phyloP scores from a whole-genome alignment of 768 basidiomycete species.

The Pisolithus sp. region DNA sequence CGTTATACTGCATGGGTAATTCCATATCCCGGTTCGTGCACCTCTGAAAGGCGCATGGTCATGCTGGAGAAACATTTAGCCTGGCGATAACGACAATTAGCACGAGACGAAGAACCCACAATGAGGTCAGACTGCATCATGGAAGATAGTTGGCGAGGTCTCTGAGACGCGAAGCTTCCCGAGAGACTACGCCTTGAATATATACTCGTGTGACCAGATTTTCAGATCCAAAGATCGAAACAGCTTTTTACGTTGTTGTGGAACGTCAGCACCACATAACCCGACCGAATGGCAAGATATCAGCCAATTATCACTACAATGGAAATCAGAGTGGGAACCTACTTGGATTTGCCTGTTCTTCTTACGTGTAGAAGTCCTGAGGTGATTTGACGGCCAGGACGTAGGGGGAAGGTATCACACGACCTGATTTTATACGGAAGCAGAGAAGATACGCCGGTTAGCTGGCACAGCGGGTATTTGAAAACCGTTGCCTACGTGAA shows the following conservation, averaged over 20 bases:
- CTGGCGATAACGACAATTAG: background rate
- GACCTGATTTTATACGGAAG: background rate
- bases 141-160: background rate
- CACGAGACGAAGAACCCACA: background rate
- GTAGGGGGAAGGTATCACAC: background rate
- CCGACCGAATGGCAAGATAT: background rate
- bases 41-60: background rate
- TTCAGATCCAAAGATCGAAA: background rate
- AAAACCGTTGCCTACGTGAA: background rate
- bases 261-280: background rate
- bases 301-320: background rate
- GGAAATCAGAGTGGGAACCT: background rate
- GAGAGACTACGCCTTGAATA: background rate
- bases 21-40: constrained; percentile 12
- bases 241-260: background rate
- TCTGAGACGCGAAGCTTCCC: background rate
- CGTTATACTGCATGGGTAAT: constrained; percentile 17
- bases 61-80: background rate
- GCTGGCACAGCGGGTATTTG: background rate
- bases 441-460: background rate
- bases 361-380: background rate
- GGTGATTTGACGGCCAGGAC: background rate
- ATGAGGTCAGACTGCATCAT: background rate
- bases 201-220: background rate
- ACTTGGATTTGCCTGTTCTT: background rate